Percentiles rank a stretch among this genome's conserved stretches.
Conservation (phyloP, 345 rosid genomes). For the Camelina neglecta region DNA sequence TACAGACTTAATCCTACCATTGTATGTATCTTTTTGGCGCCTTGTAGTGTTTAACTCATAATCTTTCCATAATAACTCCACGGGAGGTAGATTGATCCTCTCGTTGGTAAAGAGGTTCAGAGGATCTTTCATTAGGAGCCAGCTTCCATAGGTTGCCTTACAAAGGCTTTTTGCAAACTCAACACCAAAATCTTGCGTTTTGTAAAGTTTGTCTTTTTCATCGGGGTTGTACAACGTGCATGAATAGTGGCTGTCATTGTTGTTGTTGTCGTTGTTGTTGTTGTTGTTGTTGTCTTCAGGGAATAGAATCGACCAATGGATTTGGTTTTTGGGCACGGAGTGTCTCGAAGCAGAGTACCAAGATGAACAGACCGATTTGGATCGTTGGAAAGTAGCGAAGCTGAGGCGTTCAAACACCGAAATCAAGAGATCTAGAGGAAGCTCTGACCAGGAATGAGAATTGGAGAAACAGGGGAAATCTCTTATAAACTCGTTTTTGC, state of each 20-base stretch:
- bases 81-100: too few relatives aligned
- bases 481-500: too few relatives aligned
- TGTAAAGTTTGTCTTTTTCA: too few relatives aligned
- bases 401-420: neutral
- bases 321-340: neutral
- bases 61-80: too few relatives aligned
- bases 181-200: too few relatives aligned
- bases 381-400: neutral
- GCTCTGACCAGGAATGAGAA: neutral
- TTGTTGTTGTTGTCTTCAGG: neutral
- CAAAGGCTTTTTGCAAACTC: too few relatives aligned
- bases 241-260: neutral
- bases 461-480: too few relatives aligned
- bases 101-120: too few relatives aligned
- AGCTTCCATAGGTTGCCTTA: too few relatives aligned
- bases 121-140: too few relatives aligned
- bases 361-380: neutral
- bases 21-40: too few relatives aligned
- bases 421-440: neutral
- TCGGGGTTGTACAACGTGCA: neutral
- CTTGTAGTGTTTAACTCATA: too few relatives aligned
- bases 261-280: neutral
- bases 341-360: neutral
- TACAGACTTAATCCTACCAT: neutral
- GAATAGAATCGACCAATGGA: neutral